Percentiles rank a stretch among this genome's conserved stretches.
phyloP scores from a whole-genome alignment of 805 yeast species.

The Ogataea wickerhamii region DNA sequence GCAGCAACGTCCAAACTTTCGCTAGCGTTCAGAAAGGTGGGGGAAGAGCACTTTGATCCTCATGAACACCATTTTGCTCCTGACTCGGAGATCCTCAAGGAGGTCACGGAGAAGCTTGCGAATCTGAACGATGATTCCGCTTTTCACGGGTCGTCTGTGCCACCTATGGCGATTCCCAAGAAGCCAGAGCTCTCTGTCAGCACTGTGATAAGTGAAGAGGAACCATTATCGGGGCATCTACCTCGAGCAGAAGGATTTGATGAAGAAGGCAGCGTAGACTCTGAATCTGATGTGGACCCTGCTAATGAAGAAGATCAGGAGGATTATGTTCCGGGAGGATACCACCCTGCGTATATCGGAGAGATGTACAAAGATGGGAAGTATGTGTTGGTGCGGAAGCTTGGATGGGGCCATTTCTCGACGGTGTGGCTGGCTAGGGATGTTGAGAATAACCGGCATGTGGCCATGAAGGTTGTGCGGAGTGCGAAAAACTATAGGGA shows the following conservation, averaged over 20 bases:
- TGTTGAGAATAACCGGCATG: conserved; percentile 61
- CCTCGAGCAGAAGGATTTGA: conserved; percentile 21
- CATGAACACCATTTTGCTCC: conserved; percentile 24
- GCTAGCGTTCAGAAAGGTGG: conserved; percentile 26
- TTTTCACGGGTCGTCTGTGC: conserved; percentile 8
- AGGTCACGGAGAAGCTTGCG: conserved; percentile 26
- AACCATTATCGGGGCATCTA: neutral
- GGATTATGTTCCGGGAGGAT: conserved; percentile 91
- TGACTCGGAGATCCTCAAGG: conserved; percentile 26
- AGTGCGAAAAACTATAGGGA: conserved; percentile 89
- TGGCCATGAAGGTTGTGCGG: conserved; percentile 91
- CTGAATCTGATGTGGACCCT: conserved; percentile 33
- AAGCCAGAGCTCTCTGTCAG: neutral
- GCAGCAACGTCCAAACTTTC: conserved; percentile 28
- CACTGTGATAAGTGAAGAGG: neutral
- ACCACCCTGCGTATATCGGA: conserved; percentile 90
- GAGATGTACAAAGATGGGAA: conserved; percentile 70
- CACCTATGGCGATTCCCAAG: conserved; percentile 1
- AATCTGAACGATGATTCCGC: conserved; percentile 22
- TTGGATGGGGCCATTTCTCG: conserved; percentile 99
- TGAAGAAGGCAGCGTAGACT: conserved; percentile 30
- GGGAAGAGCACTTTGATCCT: conserved; percentile 19
- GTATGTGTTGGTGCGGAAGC: conserved; percentile 77
- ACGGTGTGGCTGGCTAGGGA: conserved; percentile 87
- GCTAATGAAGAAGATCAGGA: conserved; percentile 77